These are phyloP conservation scores for Exserohilum rostratum DNA, from an alignment of 2,329 filamentous ascomycete species.

Conservation along the genomic window DNA sequence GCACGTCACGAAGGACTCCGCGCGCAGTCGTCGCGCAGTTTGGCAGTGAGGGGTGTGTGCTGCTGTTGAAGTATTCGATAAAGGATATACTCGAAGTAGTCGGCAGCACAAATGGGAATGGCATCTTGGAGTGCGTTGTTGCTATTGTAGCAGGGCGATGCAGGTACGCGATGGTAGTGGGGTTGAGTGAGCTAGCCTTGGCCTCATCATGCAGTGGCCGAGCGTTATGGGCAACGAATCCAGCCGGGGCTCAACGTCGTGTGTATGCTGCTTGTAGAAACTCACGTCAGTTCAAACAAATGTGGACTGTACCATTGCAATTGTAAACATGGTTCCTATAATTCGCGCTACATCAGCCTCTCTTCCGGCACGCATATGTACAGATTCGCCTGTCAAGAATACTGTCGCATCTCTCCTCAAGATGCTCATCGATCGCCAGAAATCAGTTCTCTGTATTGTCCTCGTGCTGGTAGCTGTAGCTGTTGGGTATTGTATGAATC, in stretches of 20 bases:
- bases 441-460: conserved; percentile 15
- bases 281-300: conserved; percentile 5
- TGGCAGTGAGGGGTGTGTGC: conserved; percentile 87
- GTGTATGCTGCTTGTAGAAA: neutral
- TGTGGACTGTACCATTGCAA: conserved; percentile 10
- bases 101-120: conserved; percentile 84
- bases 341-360: conserved; percentile 15
- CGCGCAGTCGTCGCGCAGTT: conserved; percentile 82
- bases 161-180: conserved; percentile 36
- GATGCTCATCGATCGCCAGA: conserved; percentile 10
- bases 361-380: conserved; percentile 37
- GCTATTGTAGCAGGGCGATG: conserved; percentile 25
- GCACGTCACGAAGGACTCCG: conserved; percentile 77
- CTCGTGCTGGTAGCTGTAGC: conserved; percentile 7
- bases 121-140: conserved; percentile 64
- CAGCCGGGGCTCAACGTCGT: neutral
- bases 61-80: conserved; percentile 74
- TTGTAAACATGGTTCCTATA: conserved; percentile 8
- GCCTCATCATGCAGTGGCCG: conserved; percentile 20
- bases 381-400: conserved; percentile 31
- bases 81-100: conserved; percentile 90
- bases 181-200: conserved; percentile 27
- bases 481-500: neutral
- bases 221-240: neutral
- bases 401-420: conserved; percentile 14